Evolutionary conservation across 441 rosid genomes (phyloP).

Genomic region (Jatropha multifida): DNA sequence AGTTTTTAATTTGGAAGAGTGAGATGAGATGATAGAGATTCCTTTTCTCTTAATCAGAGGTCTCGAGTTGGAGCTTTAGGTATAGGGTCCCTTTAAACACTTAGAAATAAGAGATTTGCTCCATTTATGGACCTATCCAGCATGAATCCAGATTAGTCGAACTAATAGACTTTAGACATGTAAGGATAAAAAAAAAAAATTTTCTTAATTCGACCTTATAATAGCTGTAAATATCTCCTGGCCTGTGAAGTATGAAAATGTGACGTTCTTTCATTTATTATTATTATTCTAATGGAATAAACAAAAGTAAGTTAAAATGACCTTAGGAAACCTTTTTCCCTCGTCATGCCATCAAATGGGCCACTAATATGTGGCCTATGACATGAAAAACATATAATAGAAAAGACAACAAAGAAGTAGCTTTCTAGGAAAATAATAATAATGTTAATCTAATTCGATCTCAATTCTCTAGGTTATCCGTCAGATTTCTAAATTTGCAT

Average conservation of each 20-base stretch:
- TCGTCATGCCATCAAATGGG: background rate
- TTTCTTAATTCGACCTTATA: background rate
- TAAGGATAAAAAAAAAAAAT: too few species aligned
- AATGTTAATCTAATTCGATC: background rate
- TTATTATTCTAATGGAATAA: background rate
- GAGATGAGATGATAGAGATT: too few species aligned
- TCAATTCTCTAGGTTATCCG: background rate
- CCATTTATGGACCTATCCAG: too few species aligned
- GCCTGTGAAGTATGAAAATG: background rate
- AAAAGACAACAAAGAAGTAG: background rate
- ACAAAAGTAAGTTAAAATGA: background rate
- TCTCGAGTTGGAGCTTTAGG: too few species aligned
- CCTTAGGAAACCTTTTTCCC: background rate
- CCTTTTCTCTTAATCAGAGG: too few species aligned
- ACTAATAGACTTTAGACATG: too few species aligned
- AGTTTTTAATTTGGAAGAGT: too few species aligned
- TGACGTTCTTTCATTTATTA: background rate
- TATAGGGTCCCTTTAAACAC: too few species aligned
- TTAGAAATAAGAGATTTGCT: too few species aligned
- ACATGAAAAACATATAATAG: background rate
- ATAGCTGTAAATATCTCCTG: background rate
- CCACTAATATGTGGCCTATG: background rate
- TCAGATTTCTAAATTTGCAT: slow-evolving; percentile 17
- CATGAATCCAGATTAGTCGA: too few species aligned
- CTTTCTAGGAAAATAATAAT: background rate